Base-by-base conservation (phyloP, 805 yeast species). In the Yamadazyma akitaensis region DNA sequence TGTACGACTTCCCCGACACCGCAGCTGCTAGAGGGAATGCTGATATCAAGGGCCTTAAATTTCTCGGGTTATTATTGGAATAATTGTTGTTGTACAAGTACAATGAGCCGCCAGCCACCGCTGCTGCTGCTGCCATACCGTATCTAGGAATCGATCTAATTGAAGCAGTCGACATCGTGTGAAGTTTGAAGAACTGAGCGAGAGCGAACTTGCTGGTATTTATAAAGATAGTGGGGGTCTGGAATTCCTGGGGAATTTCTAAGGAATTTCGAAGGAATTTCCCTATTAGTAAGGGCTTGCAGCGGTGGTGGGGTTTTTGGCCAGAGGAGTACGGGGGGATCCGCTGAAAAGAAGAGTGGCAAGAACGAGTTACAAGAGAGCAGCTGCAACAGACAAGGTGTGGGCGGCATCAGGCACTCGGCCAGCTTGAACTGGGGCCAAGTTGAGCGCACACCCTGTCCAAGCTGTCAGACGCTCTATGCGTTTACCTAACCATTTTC, bases 1-100 rank as follows among this genome's bases (percentile, higher is more conserved):
- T 70, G 43, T 59, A 64, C 3, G 68, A 54, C 56, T 70, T 58
- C 6, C 58, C 68, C 6, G 68, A 62, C 11, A 74, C 73, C 24
- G 68, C 53, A 8, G 67, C 57, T 7, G 75, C 67, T n/a, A 47
- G 47, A 40, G 63, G 60, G 41, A 61, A 55, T 14, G 36, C 43
- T 9, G 47, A 41, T 12, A 36, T 10, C 13, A 43, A 37, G 13
- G 40, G 38, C 12, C 19, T 43, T 10, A 47, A 41, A 32, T 48
- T 50, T 28, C 50, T 48, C 48, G 56, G 51, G 18, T 51, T 50
- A 50, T 43, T 44, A 34, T 52, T 51, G 32, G n/a, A 28, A 9
- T 21, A 21, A 32, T 52, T 47, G 48, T 55, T 47, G 18, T 54
- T 50, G 25, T 53, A 41, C 50, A 55, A 53, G 42, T 47, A 51